Conservation (phyloP, 371 early-diverging fungal species). For the Circinella minor region DNA sequence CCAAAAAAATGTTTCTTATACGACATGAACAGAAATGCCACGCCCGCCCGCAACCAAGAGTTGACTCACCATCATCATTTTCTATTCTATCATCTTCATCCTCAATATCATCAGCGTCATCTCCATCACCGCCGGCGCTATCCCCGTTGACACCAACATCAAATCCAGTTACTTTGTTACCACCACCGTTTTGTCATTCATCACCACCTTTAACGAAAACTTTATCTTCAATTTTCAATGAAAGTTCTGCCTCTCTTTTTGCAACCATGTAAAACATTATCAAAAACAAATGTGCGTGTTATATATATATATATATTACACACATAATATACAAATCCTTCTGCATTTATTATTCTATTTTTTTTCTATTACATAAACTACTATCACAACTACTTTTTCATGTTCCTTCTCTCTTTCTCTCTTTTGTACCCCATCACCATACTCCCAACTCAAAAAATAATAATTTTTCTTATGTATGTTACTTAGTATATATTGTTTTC, state of each 20-base stretch:
- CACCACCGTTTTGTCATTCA: not conserved
- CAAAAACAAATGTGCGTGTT: not conserved
- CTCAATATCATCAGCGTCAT: not conserved
- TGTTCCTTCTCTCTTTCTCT: too few species aligned
- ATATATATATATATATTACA: not conserved
- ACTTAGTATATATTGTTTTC: conserved; percentile 1
- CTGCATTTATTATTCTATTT: not conserved
- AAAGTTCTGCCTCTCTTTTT: conserved; percentile 6
- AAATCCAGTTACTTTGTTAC: not conserved
- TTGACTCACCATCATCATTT: not conserved
- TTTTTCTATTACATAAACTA: not conserved
- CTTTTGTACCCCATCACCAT: not conserved
- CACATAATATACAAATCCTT: not conserved
- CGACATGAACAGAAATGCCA: conserved; percentile 20
- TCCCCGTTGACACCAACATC: not conserved
- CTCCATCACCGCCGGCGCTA: not conserved
- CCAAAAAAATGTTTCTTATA: conserved; percentile 17
- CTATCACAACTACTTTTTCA: too few species aligned
- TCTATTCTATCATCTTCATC: not conserved
- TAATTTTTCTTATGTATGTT: not conserved
- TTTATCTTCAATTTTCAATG: conserved; percentile 4
- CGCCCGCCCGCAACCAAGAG: not conserved
- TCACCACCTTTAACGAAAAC: not conserved
- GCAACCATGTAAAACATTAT: conserved; percentile 3
- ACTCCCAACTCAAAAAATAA: not conserved